Evolutionary conservation across 345 rosid species (phyloP).

Genomic region (Triadica sebifera): DNA sequence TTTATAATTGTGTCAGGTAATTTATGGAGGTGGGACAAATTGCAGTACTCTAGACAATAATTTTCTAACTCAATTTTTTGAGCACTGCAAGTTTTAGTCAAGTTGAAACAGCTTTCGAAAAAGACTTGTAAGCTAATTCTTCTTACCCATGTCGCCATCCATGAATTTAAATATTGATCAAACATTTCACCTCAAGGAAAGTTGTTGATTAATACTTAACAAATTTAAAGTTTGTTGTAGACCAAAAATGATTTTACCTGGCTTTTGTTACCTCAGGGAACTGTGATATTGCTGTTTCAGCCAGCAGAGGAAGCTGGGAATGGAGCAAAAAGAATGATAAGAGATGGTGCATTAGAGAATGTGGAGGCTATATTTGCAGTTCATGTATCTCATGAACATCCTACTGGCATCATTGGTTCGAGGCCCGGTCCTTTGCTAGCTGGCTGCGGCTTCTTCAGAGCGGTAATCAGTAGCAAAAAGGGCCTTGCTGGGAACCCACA

Average conservation of each 20-base stretch:
- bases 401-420: slow-evolving; percentile 75
- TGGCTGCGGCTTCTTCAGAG: slow-evolving; percentile 86
- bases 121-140: background rate
- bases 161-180: no score
- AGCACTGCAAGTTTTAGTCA: background rate
- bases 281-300: slow-evolving; percentile 76
- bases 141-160: no score
- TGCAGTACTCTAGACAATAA: background rate
- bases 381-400: slow-evolving; percentile 79
- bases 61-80: background rate
- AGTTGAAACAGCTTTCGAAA: background rate
- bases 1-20: background rate
- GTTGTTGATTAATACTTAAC: no score
- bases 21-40: background rate
- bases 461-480: slow-evolving; percentile 40
- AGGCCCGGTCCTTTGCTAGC: slow-evolving; percentile 86
- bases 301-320: slow-evolving; percentile 98
- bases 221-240: no score
- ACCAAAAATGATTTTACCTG: background rate
- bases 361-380: slow-evolving; percentile 79
- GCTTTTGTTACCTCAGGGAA: slow-evolving; percentile 51
- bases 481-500: slow-evolving; percentile 28
- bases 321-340: slow-evolving; percentile 82
- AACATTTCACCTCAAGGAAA: no score
- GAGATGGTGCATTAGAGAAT: slow-evolving; percentile 66